phyloP scores from a whole-genome alignment of 805 yeast genomes.

The Brettanomyces naardenensis region DNA sequence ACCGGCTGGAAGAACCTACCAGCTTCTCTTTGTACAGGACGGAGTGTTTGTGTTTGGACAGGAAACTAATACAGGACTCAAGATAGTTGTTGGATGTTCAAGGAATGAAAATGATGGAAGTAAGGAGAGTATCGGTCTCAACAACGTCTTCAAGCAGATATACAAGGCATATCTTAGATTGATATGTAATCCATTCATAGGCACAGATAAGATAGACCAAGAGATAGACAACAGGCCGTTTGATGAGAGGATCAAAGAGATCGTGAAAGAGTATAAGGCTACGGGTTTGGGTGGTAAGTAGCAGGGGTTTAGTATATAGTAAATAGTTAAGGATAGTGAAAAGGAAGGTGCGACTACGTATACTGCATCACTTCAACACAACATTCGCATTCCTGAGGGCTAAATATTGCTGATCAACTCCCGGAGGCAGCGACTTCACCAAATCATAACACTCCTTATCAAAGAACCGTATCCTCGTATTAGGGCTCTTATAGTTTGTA shows the following conservation, averaged over 20 bases:
- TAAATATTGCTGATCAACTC: conserved; percentile 88
- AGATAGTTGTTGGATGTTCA: conserved; percentile 51
- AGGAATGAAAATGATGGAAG: conserved; percentile 24
- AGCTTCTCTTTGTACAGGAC: conserved; percentile 57
- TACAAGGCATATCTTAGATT: conserved; percentile 48
- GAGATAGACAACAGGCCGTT: conserved; percentile 25
- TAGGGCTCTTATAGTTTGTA: conserved; percentile 68
- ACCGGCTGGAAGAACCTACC: conserved; percentile 16
- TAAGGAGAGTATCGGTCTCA: conserved; percentile 11
- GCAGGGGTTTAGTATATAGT: background rate
- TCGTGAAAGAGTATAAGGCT: no score
- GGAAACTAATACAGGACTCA: conserved; percentile 61
- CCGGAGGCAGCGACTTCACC: conserved; percentile 75
- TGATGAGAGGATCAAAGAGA: conserved; percentile 19
- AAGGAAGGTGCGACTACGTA: no score
- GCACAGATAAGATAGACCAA: conserved; percentile 21
- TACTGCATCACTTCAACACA: conserved; percentile 51
- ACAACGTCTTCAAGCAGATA: conserved; percentile 31
- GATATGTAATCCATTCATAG: conserved; percentile 57
- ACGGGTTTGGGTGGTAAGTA: background rate
- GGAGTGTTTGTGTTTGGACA: conserved; percentile 60
- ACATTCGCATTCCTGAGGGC: conserved; percentile 85
- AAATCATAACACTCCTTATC: conserved; percentile 77
- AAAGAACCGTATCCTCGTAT: conserved; percentile 68
- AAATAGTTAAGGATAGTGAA: background rate